Evolutionary conservation across 208 protist genomes (phyloP), one percentile per base, ranked within the genome.

Genomic region (Acanthamoeba triangularis): DNA sequence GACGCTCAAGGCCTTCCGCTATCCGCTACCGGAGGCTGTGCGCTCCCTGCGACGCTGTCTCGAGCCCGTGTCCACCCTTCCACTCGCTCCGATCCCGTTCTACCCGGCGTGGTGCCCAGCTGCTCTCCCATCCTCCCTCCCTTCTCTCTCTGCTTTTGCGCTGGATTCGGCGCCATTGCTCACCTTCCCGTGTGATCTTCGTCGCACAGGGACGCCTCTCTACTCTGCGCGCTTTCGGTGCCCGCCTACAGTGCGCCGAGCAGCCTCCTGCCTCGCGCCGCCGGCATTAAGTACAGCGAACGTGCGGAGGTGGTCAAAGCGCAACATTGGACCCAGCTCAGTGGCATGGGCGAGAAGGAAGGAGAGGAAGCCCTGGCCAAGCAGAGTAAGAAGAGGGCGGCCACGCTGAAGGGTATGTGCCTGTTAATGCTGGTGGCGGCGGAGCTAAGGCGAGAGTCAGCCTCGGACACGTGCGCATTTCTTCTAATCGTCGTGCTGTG

Each of bases 41-140:
- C n/a, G n/a, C 69, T 78, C 69, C 37, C 69, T 78, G 33, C 69
- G 69, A 1, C n/a, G 69, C 35, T 78, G 69, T 44, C 69, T 78
- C 20, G 69, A 47, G 33, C 69, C 69, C 16, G 69, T 78, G 69
- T 33, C 69, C 7, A 3, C n/a, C 33, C 33, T 78, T 18, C 30
- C 69, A 18, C 69, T 78, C 16, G 3, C 69, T 41, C n/a, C 69
- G 14, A 35, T 78, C 33, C n/a, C 35, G 16, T 41, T 10, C 7
- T 10, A 44, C n/a, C 69, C 35, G 13, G 14, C 25, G 20, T 78
- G 69, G 69, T 78, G 10, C 61, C 16, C 16, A 3, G 16, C 25
- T 23, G 13, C 52, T 56, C 18, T 23, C 16, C 49, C 49, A 11
- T 4, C 49, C 7, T 14, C 49, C 49, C 3, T 4, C 49, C 49